Conservation (phyloP, 805 yeast species). For the Lachancea mirantina region DNA sequence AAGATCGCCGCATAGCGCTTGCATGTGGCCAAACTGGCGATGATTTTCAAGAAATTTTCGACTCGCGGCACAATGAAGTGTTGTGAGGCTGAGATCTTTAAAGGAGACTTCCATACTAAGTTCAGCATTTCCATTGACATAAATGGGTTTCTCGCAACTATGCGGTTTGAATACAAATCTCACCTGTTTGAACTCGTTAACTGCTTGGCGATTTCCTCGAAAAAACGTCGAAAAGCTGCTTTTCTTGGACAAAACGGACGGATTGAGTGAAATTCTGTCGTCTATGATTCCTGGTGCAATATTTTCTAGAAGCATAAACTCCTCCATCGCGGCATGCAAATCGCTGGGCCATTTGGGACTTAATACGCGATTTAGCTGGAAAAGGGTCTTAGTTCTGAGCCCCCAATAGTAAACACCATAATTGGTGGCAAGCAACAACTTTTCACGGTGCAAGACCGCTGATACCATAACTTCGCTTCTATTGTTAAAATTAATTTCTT, state of each 20-base stretch:
- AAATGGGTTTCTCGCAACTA: constrained; percentile 5
- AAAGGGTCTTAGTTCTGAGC: constrained; percentile 10
- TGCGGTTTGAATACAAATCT: constrained; percentile 17
- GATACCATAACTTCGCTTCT: constrained; percentile 19
- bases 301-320: too few relatives aligned
- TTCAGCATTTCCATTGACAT: constrained; percentile 20
- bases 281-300: too few relatives aligned
- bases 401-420: constrained; percentile 22
- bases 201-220: constrained; percentile 12
- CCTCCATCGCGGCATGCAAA: constrained; percentile 13
- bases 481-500: constrained; percentile 17
- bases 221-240: constrained; percentile 17
- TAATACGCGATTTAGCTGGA: constrained; percentile 18
- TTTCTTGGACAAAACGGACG: constrained; percentile 12
- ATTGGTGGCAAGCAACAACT: constrained; percentile 20
- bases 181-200: constrained; percentile 1
- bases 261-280: constrained; percentile 1
- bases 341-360: constrained; percentile 17
- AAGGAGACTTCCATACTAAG: constrained; percentile 7
- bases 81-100: constrained; percentile 4
- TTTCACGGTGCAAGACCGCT: constrained; percentile 11
- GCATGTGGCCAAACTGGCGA: constrained; percentile 12
- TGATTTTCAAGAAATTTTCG: constrained; percentile 19
- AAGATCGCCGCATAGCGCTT: constrained; percentile 17
- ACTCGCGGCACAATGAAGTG: constrained; percentile 14